Evolutionary conservation across 1,284 basidiomycete genomes (phyloP).

Genomic region (Ustilago tritici): DNA sequence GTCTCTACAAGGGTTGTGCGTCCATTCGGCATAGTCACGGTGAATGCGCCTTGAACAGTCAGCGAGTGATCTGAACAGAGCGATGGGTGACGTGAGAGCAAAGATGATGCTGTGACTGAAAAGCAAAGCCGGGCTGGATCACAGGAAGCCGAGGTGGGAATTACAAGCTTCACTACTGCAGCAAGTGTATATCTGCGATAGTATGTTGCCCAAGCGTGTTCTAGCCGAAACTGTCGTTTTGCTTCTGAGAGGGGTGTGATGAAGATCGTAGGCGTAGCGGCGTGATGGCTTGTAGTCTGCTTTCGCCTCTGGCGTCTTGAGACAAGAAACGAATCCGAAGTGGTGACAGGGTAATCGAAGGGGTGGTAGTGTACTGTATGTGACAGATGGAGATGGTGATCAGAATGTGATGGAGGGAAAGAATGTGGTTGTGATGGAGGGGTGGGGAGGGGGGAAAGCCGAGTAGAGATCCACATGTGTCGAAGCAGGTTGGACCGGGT

Average conservation of each 20-base stretch:
- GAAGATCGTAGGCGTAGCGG: too few relatives aligned
- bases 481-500: constrained; percentile 1
- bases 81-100: neutral
- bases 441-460: too few relatives aligned
- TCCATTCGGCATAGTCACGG: neutral
- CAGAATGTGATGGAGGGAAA: neutral
- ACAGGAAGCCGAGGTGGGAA: neutral
- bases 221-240: too few relatives aligned
- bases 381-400: too few relatives aligned
- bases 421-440: neutral
- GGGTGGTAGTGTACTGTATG: too few relatives aligned
- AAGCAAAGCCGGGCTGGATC: neutral
- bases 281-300: too few relatives aligned
- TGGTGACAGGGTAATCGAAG: too few relatives aligned
- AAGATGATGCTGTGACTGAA: neutral
- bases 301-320: too few relatives aligned
- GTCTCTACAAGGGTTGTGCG: neutral
- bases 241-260: too few relatives aligned
- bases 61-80: neutral
- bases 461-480: neutral
- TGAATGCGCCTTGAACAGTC: neutral
- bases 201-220: too few relatives aligned
- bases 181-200: neutral
- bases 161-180: neutral
- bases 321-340: too few relatives aligned